Evolutionary conservation across 441 rosid genomes (phyloP), one percentile per base, ranked within the genome.

Genomic region (Lagerstroemia fauriei): DNA sequence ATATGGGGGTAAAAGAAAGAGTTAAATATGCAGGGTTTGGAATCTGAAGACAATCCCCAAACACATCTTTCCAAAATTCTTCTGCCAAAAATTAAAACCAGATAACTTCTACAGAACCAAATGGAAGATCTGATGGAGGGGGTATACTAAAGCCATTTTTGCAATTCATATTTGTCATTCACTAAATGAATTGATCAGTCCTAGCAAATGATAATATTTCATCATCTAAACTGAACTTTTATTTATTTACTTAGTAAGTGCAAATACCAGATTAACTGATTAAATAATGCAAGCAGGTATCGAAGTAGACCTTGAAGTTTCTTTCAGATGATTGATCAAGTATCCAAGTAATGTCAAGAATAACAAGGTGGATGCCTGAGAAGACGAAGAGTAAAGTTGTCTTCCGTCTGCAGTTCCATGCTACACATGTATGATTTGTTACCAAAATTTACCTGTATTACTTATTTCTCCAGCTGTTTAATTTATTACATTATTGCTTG

Each of bases 321-420:
- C 86, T 86, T 86, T 90, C 85, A 79, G 86, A 88, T 83, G 82
- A 88, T 84, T 79, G 83, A 78, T 83, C 89, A 83, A 85, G 77
- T 73, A 77, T 81, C 66, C 81, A 85, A 16, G 90, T 74, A 83
- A 97, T 97, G 99, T 97, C 99, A 83, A 93, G 97, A 89, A 80
- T 89, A 72, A 78, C 94, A 17, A 95, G 89, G 92, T 95, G 99
- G 99, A 95, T 92, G 91, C 85, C 91, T 69, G 99, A 97, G 94
- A 97, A 95, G 91, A 93, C 97, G 46, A 97, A 97, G 93, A 93
- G 91, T 46, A 97, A 97, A 91, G 98, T 97, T 71, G 99, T 95
- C 74, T 97, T 97, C 88, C 92, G 99, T 73, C 90, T 97, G 73
- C 99, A 95, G 82, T 97, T 97, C 87, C 98, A 97, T 84, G 98